Evolutionary conservation across 768 basidiomycete genomes (phyloP), one percentile per base, ranked within the genome.

Genomic region (Inosperma sp.): DNA sequence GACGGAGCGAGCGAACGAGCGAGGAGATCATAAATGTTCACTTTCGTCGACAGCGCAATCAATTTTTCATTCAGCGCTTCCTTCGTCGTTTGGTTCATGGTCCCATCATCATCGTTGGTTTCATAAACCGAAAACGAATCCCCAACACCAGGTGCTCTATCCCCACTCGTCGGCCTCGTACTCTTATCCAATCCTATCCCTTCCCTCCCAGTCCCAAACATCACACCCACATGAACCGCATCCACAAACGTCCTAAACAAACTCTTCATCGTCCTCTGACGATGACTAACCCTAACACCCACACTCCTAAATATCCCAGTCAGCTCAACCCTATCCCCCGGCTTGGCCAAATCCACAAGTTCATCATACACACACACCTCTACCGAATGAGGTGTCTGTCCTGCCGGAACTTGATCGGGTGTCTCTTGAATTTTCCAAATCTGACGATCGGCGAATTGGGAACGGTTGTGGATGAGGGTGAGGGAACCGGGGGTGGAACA

Each of bases 191-290:
- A 77, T 29, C 76, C 71, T 14, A 78, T 77, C 8, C 88, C 88
- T 2, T 42, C 50, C 19, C 29, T 5, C 14, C 50, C 50, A 37
- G 35, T 30, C 34, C 45, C 42, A 22, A 92, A 81, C 83, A 34
- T 83, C 85, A 10, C 78, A 81, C 2, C 82, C 82, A 12, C 74
- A 58, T 98, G 95, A 0, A 98, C 89, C 17, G 96, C 90, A 66
- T 99, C 96, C 42, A 99, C 70, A 68, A 90, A 98, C 2, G 95
- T 98, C 76, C 95, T 95, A 81, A 98, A 99, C 34, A 99, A 75
- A 57, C 90, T 89, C 69, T 95, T 96, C 70, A 98, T 81, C 16
- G 85, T 86, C 48, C 95, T 74, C 63, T 94, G 89, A 8, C 91
- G 80, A 5, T 94, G 90, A 63, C 97, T 97, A 44, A 93, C 86